Evolutionary conservation across 768 basidiomycete species (phyloP), one percentile per base, ranked within the genome.

Genomic region (Suillus placidus): DNA sequence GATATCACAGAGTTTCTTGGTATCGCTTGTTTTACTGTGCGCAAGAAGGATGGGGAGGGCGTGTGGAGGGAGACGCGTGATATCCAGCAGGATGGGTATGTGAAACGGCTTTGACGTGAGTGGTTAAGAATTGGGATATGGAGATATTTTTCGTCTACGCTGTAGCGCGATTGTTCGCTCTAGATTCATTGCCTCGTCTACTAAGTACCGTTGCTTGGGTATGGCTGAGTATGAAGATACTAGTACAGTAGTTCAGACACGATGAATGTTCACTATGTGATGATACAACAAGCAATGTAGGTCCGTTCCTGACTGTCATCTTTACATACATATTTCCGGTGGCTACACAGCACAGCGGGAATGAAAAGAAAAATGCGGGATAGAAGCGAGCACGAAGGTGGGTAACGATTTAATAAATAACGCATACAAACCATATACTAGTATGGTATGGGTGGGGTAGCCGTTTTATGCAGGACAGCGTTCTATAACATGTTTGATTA

Each of bases 1-100:
- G 91, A 95, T 69, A 94, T 98, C 77, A 97, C 94, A 64, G 87
- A 95, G 66, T 91, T 90, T 78, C 84, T 97, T 67, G 97, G 97
- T 14, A 94, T 97, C 71, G 97, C 94, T 1, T 98, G 95, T 80
- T 95, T 97, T 73, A 94, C 92, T 18, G 95, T 97, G 54, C 83
- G 89, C 63, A 95, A 93, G 81, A 92, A 88, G 84, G 93, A 94
- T 69, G 79, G 79, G 43, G 76, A 84, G 55, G 91, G 91, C 13
- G 79, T 83, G 20, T 93, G 91, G 91, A 74, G 76, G 61, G 70
- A 77, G 42, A 77, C 78, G 16, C 64, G 68, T 7, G 73, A 74
- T 61, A 70, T 73, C 34, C 74, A 70, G 23, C 70, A 70, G 32
- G 74, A 75, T 57, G 68, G 74, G 18, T 60, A 64, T 45, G 65